Conservation (phyloP, 2,329 filamentous ascomycete species). For the Apiospora kogelbergensis region DNA sequence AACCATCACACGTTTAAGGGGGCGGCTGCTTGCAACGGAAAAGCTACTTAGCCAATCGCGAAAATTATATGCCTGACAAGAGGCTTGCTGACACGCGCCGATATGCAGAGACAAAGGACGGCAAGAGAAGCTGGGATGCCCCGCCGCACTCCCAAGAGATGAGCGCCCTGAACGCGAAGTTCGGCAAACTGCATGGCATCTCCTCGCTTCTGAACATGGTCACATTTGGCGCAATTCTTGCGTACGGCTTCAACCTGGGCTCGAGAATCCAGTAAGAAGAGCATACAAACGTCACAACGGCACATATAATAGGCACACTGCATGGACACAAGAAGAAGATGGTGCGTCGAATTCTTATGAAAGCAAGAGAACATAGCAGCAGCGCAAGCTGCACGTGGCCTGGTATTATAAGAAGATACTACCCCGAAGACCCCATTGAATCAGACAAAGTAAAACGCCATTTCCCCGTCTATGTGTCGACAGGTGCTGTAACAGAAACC, state of each 20-base stretch:
- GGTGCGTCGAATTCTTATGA: neutral
- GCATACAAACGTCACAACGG: neutral
- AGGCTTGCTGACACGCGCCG: neutral
- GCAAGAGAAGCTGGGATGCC: conserved; percentile 80
- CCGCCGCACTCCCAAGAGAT: conserved; percentile 84
- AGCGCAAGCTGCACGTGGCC: neutral
- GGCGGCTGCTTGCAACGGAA: too few species aligned
- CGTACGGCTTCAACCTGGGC: conserved; percentile 76
- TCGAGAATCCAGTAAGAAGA: conserved; percentile 51
- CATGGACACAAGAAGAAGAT: neutral
- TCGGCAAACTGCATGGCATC: conserved; percentile 76
- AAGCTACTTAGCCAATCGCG: too few species aligned
- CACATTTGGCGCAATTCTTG: conserved; percentile 67
- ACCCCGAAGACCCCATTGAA: too few species aligned
- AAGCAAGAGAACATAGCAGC: neutral
- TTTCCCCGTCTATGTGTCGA: neutral
- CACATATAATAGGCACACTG: neutral
- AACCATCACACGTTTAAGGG: too few species aligned
- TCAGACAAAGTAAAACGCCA: neutral
- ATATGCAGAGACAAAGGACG: conserved; percentile 73
- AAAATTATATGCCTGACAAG: neutral
- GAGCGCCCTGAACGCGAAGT: conserved; percentile 74
- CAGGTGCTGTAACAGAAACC: conserved; percentile 14
- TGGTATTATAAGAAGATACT: conserved; percentile 1
- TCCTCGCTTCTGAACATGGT: conserved; percentile 78